Evolutionary conservation across 2,329 filamentous ascomycete species (phyloP), one percentile per base, ranked within the genome.

Genomic region (Sporothrix luriei): DNA sequence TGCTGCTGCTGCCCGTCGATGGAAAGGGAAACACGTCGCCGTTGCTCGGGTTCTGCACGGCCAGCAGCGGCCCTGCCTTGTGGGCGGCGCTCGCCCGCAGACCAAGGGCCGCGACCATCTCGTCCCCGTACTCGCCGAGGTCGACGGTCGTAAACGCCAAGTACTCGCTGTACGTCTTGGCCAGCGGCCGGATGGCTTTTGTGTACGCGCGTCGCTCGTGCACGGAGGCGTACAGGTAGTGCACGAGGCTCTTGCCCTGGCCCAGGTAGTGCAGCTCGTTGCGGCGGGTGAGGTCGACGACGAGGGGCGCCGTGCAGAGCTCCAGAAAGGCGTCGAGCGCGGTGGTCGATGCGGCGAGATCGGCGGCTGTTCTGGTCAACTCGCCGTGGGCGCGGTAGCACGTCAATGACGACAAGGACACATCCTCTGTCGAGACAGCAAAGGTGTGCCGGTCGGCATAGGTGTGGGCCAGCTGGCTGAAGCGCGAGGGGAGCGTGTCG

Each of bases 81-180:
- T 26, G 16, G 14, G 26, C 10, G 7, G 9, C 46, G 11, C 26
- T 49, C 9, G 3, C 24, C 9, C 11, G 6, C 26, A 52, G 1
- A 1, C 83, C 84, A 65, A 85, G 74, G 49, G 77, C 76, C 9
- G 73, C 70, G 1, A 78, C 74, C 74, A 84, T 81, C 29, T 83
- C 80, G 3, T 84, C 80, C 4, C 77, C 78, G 72, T 85, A 85
- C 71, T 84, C 82, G 40, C 73, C 70, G 0, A 78, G 76, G 69
- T 85, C 82, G 1, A 84, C 80, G 0, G 81, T 84, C 4, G 83
- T 80, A 71, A 85, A 85, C 68, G 75, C 77, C 14, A 85, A 77
- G 69, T 83, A 84, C 14, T 84, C 82, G 68, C 76, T 72, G 74
- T 82, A 84, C 72, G 79, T 80, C 70, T 80, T 80, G 1, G 84